Base-by-base conservation (phyloP, 495 filamentous ascomycete species). In the Penicillium alfredii region DNA sequence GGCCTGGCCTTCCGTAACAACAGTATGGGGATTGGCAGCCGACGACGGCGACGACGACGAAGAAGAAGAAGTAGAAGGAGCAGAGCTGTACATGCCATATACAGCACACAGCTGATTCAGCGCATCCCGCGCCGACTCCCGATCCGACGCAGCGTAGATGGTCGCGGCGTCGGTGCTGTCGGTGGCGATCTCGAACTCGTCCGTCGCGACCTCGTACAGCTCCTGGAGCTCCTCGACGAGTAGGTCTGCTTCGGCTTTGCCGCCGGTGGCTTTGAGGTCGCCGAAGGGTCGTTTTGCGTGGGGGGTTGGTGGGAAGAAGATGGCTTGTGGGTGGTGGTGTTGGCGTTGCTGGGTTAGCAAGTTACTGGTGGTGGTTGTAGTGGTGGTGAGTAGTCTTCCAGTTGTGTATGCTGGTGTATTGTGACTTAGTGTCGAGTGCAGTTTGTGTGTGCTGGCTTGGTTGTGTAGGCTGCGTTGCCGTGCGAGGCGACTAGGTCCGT, bases 171-270 rank as follows among this genome's bases (percentile, higher is more conserved):
- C 59, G 7, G 67, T 68, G 49, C 58, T 63, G 19, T 71, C 67
- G 2, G 60, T 66, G 4, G 66, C 66, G 35, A 70, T 70, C 53
- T 70, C 66, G 40, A 70, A 61, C 47, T 70, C 66, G 45, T 70
- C 66, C 54, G 61, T 68, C 4, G 66, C 60, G 11, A 53, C 49
- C 48, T 68, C 61, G 44, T 64, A 69, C 38, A 66, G 49, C 26
- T 67, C 63, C 43, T 67, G 60, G 4, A 69, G 14, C 30, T 69
- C 63, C 19, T 66, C 61, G 40, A 68, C 59, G n/a, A 69, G 45
- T 4, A 54, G 34, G 39, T 69, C 66, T 2, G 52, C 56, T 35
- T 56, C 47, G 27, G 39, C 21, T 38, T 52, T 55, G 19, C 47
- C 49, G 10, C 40, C 24, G 9, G 41, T 28, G 11, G 30, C 21